Base-by-base conservation (phyloP, 495 filamentous ascomycete species). In the Terfezia claveryi region DNA sequence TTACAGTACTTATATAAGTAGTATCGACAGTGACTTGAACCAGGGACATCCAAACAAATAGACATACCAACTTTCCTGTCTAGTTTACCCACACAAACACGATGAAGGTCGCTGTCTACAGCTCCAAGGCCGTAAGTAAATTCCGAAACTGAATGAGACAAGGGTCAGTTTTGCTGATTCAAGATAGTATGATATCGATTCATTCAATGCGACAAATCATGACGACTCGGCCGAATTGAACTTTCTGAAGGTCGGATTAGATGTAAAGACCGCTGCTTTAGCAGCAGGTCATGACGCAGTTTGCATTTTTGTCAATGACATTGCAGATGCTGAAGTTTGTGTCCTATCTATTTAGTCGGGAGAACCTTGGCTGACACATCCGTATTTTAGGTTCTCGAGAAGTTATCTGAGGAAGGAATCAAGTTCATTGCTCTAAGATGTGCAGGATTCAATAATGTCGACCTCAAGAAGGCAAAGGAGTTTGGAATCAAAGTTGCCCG, bases 281-380 rank as follows among this genome's bases (percentile, higher is more conserved):
- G 77, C 77, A 2, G 57, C 62, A 10, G 74, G 66, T 55, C 68
- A 73, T 57, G 67, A 71, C 38, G 81, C 80, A 54, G 70, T 84
- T 53, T 83, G 80, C 68, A 78, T 78, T 63, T 84, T 83, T 64
- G 81, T 84, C 55, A 83, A 83, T 68, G 80, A 83, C 67, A 68
- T 61, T 6, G 70, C 81, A 38, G 61, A 71, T 56, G 70, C 60
- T 4, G 56, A 61, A 2, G 77, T 82, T 51, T 44, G 61, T 50
- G 23, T 10, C 37, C 38, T 23, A 23, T 17, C 14, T 17, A 36
- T 23, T 20, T 23, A 46, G 49, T 49, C 14, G 8, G 53, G 56
- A 49, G 9, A 50, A 12, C 49, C 11, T 16, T 17, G 16, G 38
- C 56, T 32, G 27, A 57, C 36, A 51, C 50, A 12, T 51, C 27